Percentiles rank a stretch among this genome's conserved stretches.
Evolutionary conservation across 257 asterid species (phyloP).

Genomic region (Anisodus acutangulus): DNA sequence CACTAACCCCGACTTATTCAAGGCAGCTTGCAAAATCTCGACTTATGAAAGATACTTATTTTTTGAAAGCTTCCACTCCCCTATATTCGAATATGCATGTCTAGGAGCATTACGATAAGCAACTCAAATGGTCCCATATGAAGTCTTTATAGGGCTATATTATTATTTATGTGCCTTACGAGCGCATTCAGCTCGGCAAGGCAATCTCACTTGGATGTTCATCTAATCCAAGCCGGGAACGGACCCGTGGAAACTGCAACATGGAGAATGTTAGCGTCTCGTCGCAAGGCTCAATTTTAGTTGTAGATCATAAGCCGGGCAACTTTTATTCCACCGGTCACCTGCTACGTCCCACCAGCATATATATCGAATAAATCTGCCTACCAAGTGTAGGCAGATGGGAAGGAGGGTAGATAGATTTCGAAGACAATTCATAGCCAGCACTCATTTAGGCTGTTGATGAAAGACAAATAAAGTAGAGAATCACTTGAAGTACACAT

Average conservation of each 20-base stretch:
- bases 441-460: constrained; percentile 4
- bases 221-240: too few species aligned
- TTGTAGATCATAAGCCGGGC: not conserved
- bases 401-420: not conserved
- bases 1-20: not conserved
- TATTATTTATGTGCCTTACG: not conserved
- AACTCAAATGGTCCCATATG: not conserved
- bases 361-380: not conserved
- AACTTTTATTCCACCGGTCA: not conserved
- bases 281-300: not conserved
- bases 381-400: not conserved
- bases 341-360: not conserved
- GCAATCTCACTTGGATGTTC: not conserved
- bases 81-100: too few species aligned
- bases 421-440: not conserved
- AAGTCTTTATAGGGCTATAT: not conserved
- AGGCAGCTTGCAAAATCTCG: not conserved
- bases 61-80: not conserved
- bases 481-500: not conserved
- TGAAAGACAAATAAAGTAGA: not conserved
- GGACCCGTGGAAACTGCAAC: too few species aligned
- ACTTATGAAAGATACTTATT: not conserved
- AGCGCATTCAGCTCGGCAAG: not conserved
- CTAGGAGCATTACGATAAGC: not conserved
- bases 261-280: not conserved